Evolutionary conservation across 2,329 filamentous ascomycete genomes (phyloP).

Genomic region (Sporothrix euskadiensis): DNA sequence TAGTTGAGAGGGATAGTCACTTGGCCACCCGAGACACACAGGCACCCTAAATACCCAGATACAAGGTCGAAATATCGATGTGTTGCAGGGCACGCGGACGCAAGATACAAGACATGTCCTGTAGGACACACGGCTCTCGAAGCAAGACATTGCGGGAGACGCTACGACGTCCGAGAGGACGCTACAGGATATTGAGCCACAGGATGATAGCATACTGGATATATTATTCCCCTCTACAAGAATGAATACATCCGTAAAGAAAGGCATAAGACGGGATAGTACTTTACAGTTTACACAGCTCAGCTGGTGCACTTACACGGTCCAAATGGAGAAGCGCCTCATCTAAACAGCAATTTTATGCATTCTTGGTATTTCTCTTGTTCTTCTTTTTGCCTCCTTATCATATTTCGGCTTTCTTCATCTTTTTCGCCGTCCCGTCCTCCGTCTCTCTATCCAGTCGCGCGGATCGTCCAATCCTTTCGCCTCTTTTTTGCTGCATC

Average conservation of each 20-base stretch:
- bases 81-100: background rate
- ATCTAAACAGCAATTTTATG: background rate
- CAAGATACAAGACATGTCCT: background rate
- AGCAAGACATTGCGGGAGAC: background rate
- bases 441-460: background rate
- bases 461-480: background rate
- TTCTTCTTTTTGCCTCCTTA: background rate
- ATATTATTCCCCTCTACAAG: background rate
- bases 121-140: background rate
- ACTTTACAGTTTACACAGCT: background rate
- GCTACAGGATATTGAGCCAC: background rate
- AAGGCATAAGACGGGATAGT: conserved; percentile 4
- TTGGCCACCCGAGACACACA: conserved; percentile 10
- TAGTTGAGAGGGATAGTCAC: background rate
- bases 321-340: conserved; percentile 13
- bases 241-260: background rate
- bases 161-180: background rate
- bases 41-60: background rate
- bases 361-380: background rate
- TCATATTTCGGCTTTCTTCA: background rate
- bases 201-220: background rate
- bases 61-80: background rate
- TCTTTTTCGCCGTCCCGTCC: background rate
- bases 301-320: conserved; percentile 12
- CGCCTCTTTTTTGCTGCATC: background rate